A percentile compares a stretch with the other conserved stretches of the same genome.
These are phyloP conservation scores for Kodamaea sp. DNA, from an alignment of 1,139 yeast genomes.

Conservation along the genomic window DNA sequence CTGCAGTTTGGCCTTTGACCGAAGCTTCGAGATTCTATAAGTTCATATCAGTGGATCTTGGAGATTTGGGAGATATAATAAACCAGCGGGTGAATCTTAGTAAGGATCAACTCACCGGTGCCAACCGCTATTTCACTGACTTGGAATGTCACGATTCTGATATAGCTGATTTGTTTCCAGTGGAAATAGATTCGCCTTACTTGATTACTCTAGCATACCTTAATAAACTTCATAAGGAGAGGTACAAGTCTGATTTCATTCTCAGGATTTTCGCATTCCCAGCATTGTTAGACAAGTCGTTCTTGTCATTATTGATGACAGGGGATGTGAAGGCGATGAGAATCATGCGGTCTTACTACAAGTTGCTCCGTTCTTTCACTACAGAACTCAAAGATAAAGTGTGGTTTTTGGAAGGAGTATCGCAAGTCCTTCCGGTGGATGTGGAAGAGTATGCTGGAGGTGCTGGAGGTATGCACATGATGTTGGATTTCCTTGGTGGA, in stretches of 20 bases:
- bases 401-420: constrained; percentile 93
- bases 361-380: constrained; percentile 75
- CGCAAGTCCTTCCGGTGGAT: constrained; percentile 79
- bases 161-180: constrained; percentile 83
- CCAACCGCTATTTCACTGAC: constrained; percentile 49
- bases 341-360: constrained; percentile 86
- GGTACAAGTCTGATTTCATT: constrained; percentile 82
- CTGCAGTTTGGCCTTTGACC: constrained; percentile 93
- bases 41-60: constrained; percentile 75
- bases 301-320: constrained; percentile 71
- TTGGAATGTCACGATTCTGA: constrained; percentile 85
- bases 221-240: constrained; percentile 79
- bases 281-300: constrained; percentile 78
- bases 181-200: constrained; percentile 80
- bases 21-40: constrained; percentile 73
- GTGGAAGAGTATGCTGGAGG: constrained; percentile 85
- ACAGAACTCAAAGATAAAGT: constrained; percentile 85
- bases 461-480: constrained; percentile 85
- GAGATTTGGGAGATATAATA: constrained; percentile 80
- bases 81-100: constrained; percentile 43
- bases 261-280: constrained; percentile 91
- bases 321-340: constrained; percentile 89
- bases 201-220: constrained; percentile 81
- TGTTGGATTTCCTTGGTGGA: constrained; percentile 83
- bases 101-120: constrained; percentile 16